Evolutionary conservation across 257 asterid species (phyloP).

Genomic region (Nemophila menziesii): DNA sequence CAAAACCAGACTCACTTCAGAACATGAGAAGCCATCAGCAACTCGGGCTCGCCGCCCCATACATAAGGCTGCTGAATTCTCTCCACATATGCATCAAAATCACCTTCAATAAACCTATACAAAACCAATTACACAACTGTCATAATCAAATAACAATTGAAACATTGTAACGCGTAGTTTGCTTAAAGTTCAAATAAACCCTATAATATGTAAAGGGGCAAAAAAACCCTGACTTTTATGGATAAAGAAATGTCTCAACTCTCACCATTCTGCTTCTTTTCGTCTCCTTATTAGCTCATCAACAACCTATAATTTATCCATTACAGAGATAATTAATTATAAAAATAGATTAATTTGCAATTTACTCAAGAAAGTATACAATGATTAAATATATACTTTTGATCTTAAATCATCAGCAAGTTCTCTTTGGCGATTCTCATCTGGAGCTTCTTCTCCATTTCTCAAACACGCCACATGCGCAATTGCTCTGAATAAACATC

Average conservation of each 20-base stretch:
- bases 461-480: constrained; percentile 62
- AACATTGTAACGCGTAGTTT: neutral
- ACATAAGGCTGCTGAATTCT: constrained; percentile 57
- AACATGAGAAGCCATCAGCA: constrained; percentile 79
- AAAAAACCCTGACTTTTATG: neutral
- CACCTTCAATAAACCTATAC: constrained; percentile 64
- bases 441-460: constrained; percentile 23
- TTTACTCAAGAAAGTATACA: neutral
- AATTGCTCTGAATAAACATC: constrained; percentile 60
- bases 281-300: constrained; percentile 73
- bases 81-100: constrained; percentile 64
- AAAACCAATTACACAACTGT: neutral
- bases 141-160: neutral
- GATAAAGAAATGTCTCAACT: neutral
- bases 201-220: too few relatives aligned
- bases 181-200: neutral
- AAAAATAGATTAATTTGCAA: neutral
- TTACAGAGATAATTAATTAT: neutral
- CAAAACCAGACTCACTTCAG: constrained; percentile 39
- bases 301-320: constrained; percentile 41
- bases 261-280: constrained; percentile 69
- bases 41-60: constrained; percentile 95
- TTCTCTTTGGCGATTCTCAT: constrained; percentile 39
- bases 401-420: constrained; percentile 71
- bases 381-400: constrained; percentile 22